Evolutionary conservation across 441 rosid species (phyloP).

Genomic region (Pelargonium myrrhifolium): DNA sequence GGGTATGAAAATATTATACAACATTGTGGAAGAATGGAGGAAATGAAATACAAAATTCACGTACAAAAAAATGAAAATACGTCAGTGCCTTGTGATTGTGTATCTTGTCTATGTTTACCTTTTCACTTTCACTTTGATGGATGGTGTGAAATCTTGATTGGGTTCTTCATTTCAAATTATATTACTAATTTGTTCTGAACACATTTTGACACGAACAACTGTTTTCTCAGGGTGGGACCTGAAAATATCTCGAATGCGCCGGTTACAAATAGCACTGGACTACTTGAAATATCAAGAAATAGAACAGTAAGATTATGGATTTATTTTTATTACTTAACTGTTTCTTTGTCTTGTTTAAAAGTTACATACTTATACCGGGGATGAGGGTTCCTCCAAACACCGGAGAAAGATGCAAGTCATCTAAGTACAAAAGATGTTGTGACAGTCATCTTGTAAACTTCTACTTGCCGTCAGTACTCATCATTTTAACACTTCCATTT

Average conservation of each 20-base stretch:
- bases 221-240: slow-evolving; percentile 75
- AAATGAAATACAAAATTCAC: not conserved
- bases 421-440: not conserved
- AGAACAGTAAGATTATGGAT: slow-evolving; percentile 58
- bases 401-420: not conserved
- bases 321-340: not conserved
- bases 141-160: not conserved
- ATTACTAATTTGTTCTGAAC: too few relatives aligned
- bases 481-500: not conserved
- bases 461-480: not conserved
- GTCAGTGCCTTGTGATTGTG: not conserved
- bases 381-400: not conserved
- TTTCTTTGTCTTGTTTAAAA: not conserved
- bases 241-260: slow-evolving; percentile 66
- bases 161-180: slow-evolving; percentile 1
- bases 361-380: not conserved
- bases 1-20: not conserved
- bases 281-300: slow-evolving; percentile 82
- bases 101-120: not conserved
- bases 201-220: slow-evolving; percentile 23
- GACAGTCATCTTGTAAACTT: not conserved
- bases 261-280: slow-evolving; percentile 73
- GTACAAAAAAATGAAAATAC: not conserved
- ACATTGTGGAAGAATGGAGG: not conserved
- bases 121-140: slow-evolving; percentile 5